Evolutionary conservation across 345 rosid species (phyloP).

Genomic region (Corymbia maculata): DNA sequence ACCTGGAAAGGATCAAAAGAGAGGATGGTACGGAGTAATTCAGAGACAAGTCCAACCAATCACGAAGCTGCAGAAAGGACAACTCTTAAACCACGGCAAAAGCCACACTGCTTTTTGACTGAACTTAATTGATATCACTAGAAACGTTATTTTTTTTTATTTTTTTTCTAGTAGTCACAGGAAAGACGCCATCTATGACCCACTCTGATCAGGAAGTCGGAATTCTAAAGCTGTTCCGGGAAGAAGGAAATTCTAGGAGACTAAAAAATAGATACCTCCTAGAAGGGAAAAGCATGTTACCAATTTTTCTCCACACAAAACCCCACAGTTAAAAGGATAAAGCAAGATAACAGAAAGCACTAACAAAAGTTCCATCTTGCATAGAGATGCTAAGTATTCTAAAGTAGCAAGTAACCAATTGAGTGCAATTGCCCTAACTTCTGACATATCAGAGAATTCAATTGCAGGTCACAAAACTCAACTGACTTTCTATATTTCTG

Average conservation of each 20-base stretch:
- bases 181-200: background rate
- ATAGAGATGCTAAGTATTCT: background rate
- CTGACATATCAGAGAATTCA: background rate
- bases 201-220: background rate
- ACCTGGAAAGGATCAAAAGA: conserved; percentile 75
- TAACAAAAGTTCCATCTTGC: background rate
- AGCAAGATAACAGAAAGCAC: background rate
- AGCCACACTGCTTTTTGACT: background rate
- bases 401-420: background rate
- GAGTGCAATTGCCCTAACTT: background rate
- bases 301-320: background rate
- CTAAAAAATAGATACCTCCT: background rate
- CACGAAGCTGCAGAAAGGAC: conserved; percentile 47
- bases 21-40: conserved; percentile 89
- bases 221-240: background rate
- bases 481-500: background rate
- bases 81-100: background rate
- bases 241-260: background rate
- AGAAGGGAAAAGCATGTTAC: background rate
- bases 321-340: background rate
- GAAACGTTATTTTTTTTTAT: background rate
- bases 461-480: background rate
- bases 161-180: background rate
- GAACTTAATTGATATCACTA: background rate
- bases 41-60: conserved; percentile 86